These are phyloP conservation scores for Pleurotus eryngii DNA, from an alignment of 768 basidiomycete genomes.

Conservation along the genomic window DNA sequence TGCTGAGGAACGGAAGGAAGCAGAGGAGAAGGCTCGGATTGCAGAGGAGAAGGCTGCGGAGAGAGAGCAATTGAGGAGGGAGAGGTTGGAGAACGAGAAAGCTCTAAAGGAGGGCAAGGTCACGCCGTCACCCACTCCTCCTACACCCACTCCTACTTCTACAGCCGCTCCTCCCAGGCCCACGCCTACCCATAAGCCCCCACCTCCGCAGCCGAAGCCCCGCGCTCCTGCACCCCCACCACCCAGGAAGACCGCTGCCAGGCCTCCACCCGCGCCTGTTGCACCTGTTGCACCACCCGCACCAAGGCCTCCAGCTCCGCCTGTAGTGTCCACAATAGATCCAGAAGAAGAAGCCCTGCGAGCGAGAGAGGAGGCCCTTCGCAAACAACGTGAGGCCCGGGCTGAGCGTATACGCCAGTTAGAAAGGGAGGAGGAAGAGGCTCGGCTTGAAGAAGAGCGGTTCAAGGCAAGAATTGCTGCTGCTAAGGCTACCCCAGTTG, in stretches of 20 bases:
- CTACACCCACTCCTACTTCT: conserved; percentile 12
- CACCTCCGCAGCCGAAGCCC: conserved; percentile 27
- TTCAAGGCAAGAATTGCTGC: conserved; percentile 33
- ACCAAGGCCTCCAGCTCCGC: conserved; percentile 15
- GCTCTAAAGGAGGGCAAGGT: conserved; percentile 49
- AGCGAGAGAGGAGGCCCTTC: conserved; percentile 67
- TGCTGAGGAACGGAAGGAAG: conserved; percentile 83
- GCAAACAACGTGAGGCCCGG: conserved; percentile 71
- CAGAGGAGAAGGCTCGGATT: conserved; percentile 74
- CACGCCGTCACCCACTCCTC: conserved; percentile 29
- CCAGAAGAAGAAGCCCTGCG: conserved; percentile 73
- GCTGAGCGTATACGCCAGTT: conserved; percentile 65
- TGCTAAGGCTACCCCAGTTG: conserved; percentile 27
- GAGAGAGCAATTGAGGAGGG: conserved; percentile 66
- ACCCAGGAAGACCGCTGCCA: conserved; percentile 23
- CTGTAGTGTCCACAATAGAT: conserved; percentile 41
- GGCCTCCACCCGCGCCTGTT: conserved; percentile 16
- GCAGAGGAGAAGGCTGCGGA: conserved; percentile 84
- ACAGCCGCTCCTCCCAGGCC: conserved; percentile 33
- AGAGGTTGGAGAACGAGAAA: conserved; percentile 74
- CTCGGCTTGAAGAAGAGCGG: conserved; percentile 32
- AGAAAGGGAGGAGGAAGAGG: conserved; percentile 44
- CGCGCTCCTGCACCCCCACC: conserved; percentile 38
- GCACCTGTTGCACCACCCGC: conserved; percentile 16
- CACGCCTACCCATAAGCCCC: conserved; percentile 29